A percentile compares a stretch with the other conserved stretches of the same genome.
phyloP scores from a whole-genome alignment of 2,329 filamentous ascomycete genomes.

The Dactylellina drechsleri region DNA sequence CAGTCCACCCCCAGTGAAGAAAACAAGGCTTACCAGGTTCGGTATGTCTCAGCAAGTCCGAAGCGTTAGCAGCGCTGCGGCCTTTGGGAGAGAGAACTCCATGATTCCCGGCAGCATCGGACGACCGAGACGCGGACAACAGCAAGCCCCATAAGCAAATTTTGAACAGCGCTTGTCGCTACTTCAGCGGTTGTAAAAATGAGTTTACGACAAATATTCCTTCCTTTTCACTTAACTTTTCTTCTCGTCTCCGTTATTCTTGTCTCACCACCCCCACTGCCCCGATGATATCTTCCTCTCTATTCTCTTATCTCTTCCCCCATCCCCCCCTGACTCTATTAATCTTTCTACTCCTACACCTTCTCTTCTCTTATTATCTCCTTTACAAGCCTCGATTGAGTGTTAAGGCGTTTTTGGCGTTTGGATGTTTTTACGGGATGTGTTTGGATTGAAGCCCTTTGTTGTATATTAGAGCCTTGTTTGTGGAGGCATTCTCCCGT shows the following conservation, averaged over 20 bases:
- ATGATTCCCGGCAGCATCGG: slow-evolving; percentile 29
- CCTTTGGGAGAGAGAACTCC: slow-evolving; percentile 30
- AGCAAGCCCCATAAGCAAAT: slow-evolving; percentile 7
- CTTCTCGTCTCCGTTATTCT: not conserved
- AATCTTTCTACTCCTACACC: not conserved
- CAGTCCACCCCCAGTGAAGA: slow-evolving; percentile 43
- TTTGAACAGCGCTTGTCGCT: not conserved
- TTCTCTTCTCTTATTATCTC: not conserved
- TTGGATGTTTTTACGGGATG: slow-evolving; percentile 16
- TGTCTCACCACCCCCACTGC: too few relatives aligned
- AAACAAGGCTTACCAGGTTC: slow-evolving; percentile 26
- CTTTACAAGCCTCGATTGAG: slow-evolving; percentile 14
- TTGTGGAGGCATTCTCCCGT: slow-evolving; percentile 12
- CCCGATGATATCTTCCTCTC: too few relatives aligned
- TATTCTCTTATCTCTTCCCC: not conserved
- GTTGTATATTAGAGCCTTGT: not conserved
- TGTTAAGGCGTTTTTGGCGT: slow-evolving; percentile 30
- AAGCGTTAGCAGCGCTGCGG: slow-evolving; percentile 41
- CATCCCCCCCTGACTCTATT: not conserved
- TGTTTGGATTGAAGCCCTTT: slow-evolving; percentile 8
- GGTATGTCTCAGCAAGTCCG: slow-evolving; percentile 27
- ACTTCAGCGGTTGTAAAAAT: not conserved
- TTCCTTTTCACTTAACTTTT: slow-evolving; percentile 14
- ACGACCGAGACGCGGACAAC: slow-evolving; percentile 28
- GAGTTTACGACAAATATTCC: not conserved